Conservation (phyloP, 1,139 yeast genomes). For the Hyphopichia pseudoburtonii region DNA sequence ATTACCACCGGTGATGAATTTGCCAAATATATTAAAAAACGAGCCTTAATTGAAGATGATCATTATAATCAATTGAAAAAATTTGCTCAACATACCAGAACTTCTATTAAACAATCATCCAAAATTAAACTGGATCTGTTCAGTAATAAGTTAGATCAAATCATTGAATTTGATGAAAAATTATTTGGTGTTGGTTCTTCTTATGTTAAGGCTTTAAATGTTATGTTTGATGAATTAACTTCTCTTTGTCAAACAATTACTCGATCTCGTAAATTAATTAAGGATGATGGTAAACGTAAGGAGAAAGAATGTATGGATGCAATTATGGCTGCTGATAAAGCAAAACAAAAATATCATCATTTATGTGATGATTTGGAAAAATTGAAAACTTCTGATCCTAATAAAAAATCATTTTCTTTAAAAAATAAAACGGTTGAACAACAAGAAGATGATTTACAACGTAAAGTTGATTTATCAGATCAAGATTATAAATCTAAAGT, state of each 20-base stretch:
- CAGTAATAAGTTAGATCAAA: slow-evolving; percentile 60
- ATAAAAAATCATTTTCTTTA: slow-evolving; percentile 75
- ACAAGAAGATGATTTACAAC: slow-evolving; percentile 85
- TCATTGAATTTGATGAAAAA: slow-evolving; percentile 77
- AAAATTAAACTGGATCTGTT: slow-evolving; percentile 70
- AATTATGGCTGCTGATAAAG: slow-evolving; percentile 82
- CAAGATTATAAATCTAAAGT: slow-evolving; percentile 81
- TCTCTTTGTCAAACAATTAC: slow-evolving; percentile 71
- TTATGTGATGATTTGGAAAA: slow-evolving; percentile 86
- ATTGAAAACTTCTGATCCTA: slow-evolving; percentile 76
- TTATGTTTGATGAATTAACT: slow-evolving; percentile 83
- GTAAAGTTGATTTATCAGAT: slow-evolving; percentile 82
- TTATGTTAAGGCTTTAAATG: slow-evolving; percentile 74
- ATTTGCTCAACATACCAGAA: slow-evolving; percentile 55
- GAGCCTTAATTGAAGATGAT: slow-evolving; percentile 77
- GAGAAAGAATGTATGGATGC: slow-evolving; percentile 86
- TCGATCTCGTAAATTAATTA: slow-evolving; percentile 68
- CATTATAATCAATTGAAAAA: slow-evolving; percentile 73
- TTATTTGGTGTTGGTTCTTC: slow-evolving; percentile 70
- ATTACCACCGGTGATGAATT: slow-evolving; percentile 83
- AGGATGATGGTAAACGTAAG: slow-evolving; percentile 77
- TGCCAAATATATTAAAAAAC: slow-evolving; percentile 72
- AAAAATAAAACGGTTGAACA: slow-evolving; percentile 80
- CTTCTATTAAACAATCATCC: slow-evolving; percentile 47
- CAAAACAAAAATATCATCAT: slow-evolving; percentile 75